Conservation (phyloP, 2,329 filamentous ascomycete genomes). For the Beauveria rudraprayagi region DNA sequence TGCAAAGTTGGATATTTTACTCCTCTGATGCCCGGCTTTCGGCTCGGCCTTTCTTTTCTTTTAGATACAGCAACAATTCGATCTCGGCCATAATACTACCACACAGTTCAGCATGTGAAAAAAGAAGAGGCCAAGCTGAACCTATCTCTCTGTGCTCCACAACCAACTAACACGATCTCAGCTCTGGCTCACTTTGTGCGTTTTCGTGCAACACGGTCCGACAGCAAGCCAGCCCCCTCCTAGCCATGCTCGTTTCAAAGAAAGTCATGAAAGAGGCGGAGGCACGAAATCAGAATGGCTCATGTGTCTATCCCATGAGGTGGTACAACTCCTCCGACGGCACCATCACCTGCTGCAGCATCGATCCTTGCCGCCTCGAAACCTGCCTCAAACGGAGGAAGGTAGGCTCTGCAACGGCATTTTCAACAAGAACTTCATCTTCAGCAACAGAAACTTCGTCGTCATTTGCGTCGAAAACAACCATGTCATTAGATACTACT, state of each 20-base stretch:
- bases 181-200: not conserved
- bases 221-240: not conserved
- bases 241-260: not conserved
- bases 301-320: constrained; percentile 22
- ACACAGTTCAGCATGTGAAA: not conserved
- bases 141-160: not conserved
- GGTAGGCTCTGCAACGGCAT: not conserved
- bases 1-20: not conserved
- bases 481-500: not conserved
- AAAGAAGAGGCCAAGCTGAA: not conserved
- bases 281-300: not conserved
- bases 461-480: not conserved
- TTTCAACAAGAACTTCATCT: not conserved
- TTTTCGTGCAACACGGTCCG: not conserved
- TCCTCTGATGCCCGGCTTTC: not conserved
- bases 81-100: no score
- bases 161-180: constrained; percentile 3
- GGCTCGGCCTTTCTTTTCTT: not conserved
- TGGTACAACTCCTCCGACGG: constrained; percentile 32
- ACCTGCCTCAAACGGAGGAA: constrained; percentile 21
- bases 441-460: not conserved
- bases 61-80: not conserved
- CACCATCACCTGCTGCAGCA: constrained; percentile 38
- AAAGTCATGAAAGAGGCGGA: not conserved
- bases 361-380: constrained; percentile 31